Percentiles rank a stretch among this genome's conserved stretches.
These are phyloP conservation scores for Mycena olivaceomarginata DNA, from an alignment of 768 basidiomycete genomes.

Conservation along the genomic window DNA sequence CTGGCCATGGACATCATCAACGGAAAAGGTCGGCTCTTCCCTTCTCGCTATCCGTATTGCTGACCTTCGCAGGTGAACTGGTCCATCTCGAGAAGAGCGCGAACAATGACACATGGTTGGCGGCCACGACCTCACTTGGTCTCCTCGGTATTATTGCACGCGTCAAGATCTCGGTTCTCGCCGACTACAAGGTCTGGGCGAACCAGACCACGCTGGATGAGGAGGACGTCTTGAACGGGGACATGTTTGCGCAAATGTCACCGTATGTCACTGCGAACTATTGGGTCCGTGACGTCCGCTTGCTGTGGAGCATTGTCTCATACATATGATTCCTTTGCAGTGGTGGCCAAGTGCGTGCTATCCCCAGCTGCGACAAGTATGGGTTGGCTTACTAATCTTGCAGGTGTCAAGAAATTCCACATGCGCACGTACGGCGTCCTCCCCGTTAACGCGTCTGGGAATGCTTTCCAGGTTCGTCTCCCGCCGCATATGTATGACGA, in stretches of 20 bases:
- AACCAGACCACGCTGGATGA: conserved; percentile 58
- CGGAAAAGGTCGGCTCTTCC: conserved; percentile 51
- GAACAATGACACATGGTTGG: conserved; percentile 59
- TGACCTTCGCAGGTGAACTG: conserved; percentile 51
- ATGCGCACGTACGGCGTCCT: conserved; percentile 58
- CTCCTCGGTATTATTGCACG: conserved; percentile 59
- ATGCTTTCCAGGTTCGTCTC: conserved; percentile 57
- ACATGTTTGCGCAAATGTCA: conserved; percentile 55
- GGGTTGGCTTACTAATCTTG: not conserved
- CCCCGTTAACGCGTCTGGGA: conserved; percentile 50
- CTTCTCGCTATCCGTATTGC: not conserved
- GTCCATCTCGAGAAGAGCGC: conserved; percentile 56
- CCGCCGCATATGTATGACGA: not conserved
- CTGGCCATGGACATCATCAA: conserved; percentile 60
- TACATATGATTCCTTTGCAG: conserved; percentile 37
- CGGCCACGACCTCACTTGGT: conserved; percentile 60
- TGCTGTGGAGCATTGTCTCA: not conserved
- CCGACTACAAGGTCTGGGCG: conserved; percentile 61
- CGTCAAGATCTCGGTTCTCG: conserved; percentile 53
- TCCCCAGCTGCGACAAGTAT: not conserved
- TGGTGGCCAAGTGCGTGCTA: conserved; percentile 56
- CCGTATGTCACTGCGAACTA: conserved; percentile 63
- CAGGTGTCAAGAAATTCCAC: conserved; percentile 60
- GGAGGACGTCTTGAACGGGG: conserved; percentile 55
- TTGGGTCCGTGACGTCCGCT: conserved; percentile 51